Percentiles rank a stretch among this genome's conserved stretches.
Evolutionary conservation across 2,329 filamentous ascomycete genomes (phyloP).

Genomic region (Pseudogymnoascus sp.): DNA sequence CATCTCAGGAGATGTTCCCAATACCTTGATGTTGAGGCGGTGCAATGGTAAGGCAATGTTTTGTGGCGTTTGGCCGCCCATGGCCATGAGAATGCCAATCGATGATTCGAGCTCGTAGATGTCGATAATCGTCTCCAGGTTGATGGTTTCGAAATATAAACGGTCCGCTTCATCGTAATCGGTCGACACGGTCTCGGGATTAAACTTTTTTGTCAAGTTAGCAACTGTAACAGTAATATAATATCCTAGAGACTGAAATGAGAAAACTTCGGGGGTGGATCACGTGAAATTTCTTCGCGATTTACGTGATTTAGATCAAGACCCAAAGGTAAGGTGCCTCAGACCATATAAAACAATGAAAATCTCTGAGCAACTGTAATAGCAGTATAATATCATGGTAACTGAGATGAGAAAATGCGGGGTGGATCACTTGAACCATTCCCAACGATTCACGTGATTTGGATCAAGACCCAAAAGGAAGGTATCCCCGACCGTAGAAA

Average conservation of each 20-base stretch:
- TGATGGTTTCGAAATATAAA: conserved; percentile 95
- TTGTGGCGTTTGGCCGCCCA: conserved; percentile 96
- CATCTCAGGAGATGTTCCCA: conserved; percentile 97
- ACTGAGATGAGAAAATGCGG: not conserved
- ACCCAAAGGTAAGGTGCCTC: not conserved
- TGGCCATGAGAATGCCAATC: conserved; percentile 80
- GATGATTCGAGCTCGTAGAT: conserved; percentile 85
- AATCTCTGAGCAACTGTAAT: not conserved
- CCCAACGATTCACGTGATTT: not conserved
- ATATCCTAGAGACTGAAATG: conserved; percentile 11
- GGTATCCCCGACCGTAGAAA: not conserved
- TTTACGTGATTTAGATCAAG: not conserved
- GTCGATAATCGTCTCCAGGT: conserved; percentile 79
- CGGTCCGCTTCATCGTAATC: conserved; percentile 93
- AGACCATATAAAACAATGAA: conserved; percentile 13
- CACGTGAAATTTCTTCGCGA: not conserved
- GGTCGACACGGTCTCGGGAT: conserved; percentile 81
- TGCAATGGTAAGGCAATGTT: conserved; percentile 90
- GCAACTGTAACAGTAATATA: not conserved
- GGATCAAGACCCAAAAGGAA: not conserved
- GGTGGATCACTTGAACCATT: not conserved
- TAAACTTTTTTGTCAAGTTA: conserved; percentile 41
- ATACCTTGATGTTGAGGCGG: conserved; percentile 80
- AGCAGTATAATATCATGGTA: conserved; percentile 13
- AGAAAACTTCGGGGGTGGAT: not conserved